phyloP scores from a whole-genome alignment of 2,329 filamentous ascomycete species.

The Phoma sp. region DNA sequence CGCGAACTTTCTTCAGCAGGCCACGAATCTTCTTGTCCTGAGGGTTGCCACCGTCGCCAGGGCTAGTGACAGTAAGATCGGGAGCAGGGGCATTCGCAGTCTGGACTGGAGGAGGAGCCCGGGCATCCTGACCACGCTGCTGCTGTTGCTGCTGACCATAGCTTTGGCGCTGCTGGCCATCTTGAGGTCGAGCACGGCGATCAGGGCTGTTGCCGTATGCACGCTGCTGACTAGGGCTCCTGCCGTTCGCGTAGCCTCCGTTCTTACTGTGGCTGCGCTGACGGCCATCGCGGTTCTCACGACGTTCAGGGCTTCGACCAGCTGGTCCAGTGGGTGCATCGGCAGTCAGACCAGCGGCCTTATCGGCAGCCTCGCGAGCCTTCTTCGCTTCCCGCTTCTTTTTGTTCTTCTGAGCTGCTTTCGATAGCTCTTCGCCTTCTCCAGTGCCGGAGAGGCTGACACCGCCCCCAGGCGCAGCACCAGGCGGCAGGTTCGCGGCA shows the following conservation, averaged over 20 bases:
- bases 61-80: conserved; percentile 61
- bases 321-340: conserved; percentile 38
- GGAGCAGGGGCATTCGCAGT: conserved; percentile 48
- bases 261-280: conserved; percentile 59
- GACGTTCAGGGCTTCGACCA: conserved; percentile 70
- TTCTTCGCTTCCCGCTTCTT: conserved; percentile 98
- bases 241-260: conserved; percentile 31
- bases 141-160: conserved; percentile 32
- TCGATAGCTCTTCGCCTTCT: conserved; percentile 75
- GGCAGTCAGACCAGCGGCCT: conserved; percentile 41
- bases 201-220: conserved; percentile 42
- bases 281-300: conserved; percentile 55
- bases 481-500: conserved; percentile 67
- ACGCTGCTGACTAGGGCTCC: conserved; percentile 43
- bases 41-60: conserved; percentile 66
- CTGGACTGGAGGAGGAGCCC: conserved; percentile 37
- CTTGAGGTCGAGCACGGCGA: conserved; percentile 37
- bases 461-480: conserved; percentile 70
- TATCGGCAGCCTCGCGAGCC: conserved; percentile 75
- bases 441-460: conserved; percentile 70
- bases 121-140: conserved; percentile 28
- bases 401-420: conserved; percentile 93
- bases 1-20: conserved; percentile 94
- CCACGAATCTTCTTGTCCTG: conserved; percentile 94
- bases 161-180: conserved; percentile 35